Conservation (phyloP, 192 early-diverging fungal genomes). For the Mortierella alpina region DNA sequence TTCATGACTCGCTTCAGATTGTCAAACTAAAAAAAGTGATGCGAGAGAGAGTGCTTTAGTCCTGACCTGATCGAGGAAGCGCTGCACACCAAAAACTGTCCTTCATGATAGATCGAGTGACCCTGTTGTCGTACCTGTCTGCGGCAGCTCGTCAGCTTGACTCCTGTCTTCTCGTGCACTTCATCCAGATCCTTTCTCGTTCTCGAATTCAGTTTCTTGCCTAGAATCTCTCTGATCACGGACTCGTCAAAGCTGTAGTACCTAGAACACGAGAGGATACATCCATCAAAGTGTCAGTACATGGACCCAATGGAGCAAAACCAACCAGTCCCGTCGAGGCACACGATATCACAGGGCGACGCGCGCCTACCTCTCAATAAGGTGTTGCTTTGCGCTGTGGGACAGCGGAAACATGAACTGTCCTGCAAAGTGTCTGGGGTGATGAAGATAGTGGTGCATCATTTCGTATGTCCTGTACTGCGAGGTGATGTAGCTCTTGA, state of each 20-base stretch:
- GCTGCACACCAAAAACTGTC: neutral
- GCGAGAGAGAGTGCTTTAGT: neutral
- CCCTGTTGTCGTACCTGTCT: constrained; percentile 35
- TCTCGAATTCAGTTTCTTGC: constrained; percentile 57
- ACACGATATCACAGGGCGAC: neutral
- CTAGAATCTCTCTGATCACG: constrained; percentile 56
- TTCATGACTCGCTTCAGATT: constrained; percentile 58
- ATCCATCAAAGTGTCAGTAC: neutral
- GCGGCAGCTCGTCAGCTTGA: constrained; percentile 51
- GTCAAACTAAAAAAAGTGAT: constrained; percentile 48
- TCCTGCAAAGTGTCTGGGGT: constrained; percentile 51
- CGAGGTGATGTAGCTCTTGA: constrained; percentile 48
- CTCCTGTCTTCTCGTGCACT: constrained; percentile 50
- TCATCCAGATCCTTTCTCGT: constrained; percentile 59
- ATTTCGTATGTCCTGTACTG: constrained; percentile 54
- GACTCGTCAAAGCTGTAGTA: constrained; percentile 60
- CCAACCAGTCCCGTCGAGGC: neutral
- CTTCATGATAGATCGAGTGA: too few species aligned
- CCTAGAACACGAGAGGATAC: constrained; percentile 8
- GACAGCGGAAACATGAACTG: constrained; percentile 55
- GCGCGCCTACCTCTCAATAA: constrained; percentile 43
- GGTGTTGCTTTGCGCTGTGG: constrained; percentile 47
- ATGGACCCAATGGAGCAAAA: neutral
- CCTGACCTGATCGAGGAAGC: neutral
- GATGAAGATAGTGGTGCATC: constrained; percentile 55